A percentile compares a stretch with the other conserved stretches of the same genome.
Conservation (phyloP, 805 yeast species). For the Candida broadrunensis region DNA sequence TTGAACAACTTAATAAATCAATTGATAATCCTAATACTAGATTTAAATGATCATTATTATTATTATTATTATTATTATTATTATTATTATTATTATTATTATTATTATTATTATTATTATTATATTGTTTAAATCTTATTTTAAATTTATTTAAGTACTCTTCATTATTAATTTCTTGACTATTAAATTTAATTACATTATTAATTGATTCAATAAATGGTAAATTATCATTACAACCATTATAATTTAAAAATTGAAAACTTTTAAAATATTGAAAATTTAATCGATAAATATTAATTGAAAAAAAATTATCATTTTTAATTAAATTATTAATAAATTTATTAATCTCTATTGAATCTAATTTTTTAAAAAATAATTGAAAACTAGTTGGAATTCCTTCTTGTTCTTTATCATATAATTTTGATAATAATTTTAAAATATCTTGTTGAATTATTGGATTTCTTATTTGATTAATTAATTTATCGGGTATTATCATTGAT, state of each 20-base stretch:
- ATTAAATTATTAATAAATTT: slow-evolving; percentile 10
- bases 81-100: slow-evolving; percentile 5
- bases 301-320: slow-evolving; percentile 17
- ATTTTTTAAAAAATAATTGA: slow-evolving; percentile 11
- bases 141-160: slow-evolving; percentile 20
- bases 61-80: background rate
- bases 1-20: slow-evolving; percentile 7
- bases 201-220: slow-evolving; percentile 12
- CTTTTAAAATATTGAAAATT: slow-evolving; percentile 26
- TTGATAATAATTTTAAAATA: slow-evolving; percentile 13
- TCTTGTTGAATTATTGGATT: slow-evolving; percentile 13
- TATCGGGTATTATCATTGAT: slow-evolving; percentile 2
- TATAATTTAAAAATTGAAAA: slow-evolving; percentile 28
- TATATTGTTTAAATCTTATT: slow-evolving; percentile 12
- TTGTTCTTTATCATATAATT: slow-evolving; percentile 2
- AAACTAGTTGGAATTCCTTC: slow-evolving; percentile 11
- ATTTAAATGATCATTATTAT: slow-evolving; percentile 7
- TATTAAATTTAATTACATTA: slow-evolving; percentile 9
- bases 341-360: slow-evolving; percentile 8
- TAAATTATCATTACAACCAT: slow-evolving; percentile 23
- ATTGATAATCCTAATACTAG: slow-evolving; percentile 9
- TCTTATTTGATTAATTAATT: slow-evolving; percentile 15
- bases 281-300: slow-evolving; percentile 18
- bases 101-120: slow-evolving; percentile 1
- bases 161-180: slow-evolving; percentile 11